A percentile compares a stretch with the other conserved stretches of the same genome.
These are phyloP conservation scores for Henningerozyma blattae DNA, from an alignment of 805 yeast species.

Conservation along the genomic window DNA sequence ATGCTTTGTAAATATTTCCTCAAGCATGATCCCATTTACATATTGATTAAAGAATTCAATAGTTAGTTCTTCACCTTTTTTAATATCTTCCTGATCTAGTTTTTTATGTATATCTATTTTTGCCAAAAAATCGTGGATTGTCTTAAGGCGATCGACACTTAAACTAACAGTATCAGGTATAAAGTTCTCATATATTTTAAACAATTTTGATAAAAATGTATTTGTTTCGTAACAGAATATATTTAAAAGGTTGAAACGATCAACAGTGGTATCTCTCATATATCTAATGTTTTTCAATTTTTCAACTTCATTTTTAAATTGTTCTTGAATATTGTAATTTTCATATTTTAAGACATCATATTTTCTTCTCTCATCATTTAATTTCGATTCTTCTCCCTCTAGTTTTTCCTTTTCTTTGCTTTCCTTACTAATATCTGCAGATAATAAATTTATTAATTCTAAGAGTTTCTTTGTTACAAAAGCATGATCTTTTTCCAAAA, in stretches of 20 bases:
- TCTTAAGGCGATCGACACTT: background rate
- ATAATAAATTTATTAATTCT: no score
- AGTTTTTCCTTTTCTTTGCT: no score
- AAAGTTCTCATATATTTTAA: background rate
- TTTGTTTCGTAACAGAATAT: background rate
- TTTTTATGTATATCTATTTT: background rate
- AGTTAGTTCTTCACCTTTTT: background rate
- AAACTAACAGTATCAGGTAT: background rate
- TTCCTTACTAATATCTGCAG: no score
- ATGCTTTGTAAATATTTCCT: background rate
- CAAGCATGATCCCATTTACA: background rate
- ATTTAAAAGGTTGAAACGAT: background rate
- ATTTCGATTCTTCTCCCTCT: no score
- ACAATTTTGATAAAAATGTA: background rate
- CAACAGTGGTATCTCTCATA: background rate
- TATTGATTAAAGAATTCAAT: background rate
- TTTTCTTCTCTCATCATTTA: no score
- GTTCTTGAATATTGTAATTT: background rate
- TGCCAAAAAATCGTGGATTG: background rate
- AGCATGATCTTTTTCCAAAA: no score
- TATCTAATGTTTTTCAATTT: background rate
- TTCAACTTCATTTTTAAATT: background rate
- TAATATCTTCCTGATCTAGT: background rate
- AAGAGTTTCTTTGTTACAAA: no score
- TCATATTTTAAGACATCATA: background rate